Evolutionary conservation across 805 yeast genomes (phyloP), one percentile per base, ranked within the genome.

Genomic region (Teunomyces funiuensis): DNA sequence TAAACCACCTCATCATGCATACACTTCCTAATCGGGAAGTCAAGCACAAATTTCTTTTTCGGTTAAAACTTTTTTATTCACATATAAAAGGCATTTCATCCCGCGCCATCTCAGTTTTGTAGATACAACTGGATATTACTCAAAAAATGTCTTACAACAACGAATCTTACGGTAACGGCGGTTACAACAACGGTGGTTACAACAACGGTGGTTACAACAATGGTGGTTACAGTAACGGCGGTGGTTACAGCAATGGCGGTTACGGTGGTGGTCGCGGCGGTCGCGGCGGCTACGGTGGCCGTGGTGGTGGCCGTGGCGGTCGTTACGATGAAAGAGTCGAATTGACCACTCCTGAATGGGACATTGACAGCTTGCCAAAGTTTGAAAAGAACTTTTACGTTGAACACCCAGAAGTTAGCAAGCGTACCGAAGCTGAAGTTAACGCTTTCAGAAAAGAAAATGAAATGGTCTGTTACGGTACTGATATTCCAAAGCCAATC

Each of bases 331-430:
- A 69, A 44, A 60, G 72, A 54, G 61, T 62, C 36, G 73, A 74
- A 57, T 72, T 88, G 58, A 66, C 74, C 50, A 78, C 80, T 50
- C 97, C 90, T 56, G 80, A 85, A 49, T 93, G 93, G 88, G 93
- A 87, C 64, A 52, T 79, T 40, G 83, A 77, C 46, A 65, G 80
- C 29, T 72, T 93, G 60, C 95, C 96, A 55, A 81, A 82, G 60
- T 93, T 93, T 61, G 97, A 90, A 69, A 93, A 93, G 75, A 88
- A 93, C 69, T 93, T 93, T 63, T 93, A 93, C 73, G 74, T 74
- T 49, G 99, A 93, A 74, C 83, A 85, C 61, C 86, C 87, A 45
- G 66, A 66, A 41, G 98, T 93, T 47, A 67, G 87, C 45, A 73
- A 69, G 34, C 86, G 97, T 69, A 61, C 85, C 33, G 89, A 83